Base-by-base conservation (phyloP, 192 early-diverging fungal genomes). In the Backusella morwellensis region DNA sequence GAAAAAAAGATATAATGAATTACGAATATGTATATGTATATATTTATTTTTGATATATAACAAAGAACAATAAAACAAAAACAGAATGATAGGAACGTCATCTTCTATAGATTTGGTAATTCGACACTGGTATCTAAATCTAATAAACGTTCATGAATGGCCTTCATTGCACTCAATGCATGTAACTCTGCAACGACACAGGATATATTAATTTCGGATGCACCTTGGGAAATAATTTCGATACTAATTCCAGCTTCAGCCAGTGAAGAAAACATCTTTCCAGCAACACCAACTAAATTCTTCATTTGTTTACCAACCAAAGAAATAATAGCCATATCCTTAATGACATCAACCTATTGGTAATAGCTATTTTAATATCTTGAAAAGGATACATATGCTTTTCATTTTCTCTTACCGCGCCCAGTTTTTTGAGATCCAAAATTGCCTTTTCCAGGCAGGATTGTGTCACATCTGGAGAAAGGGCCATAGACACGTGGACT, bases 151-250 rank as follows among this genome's bases (percentile, higher is more conserved):
- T 95, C 93, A 79, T 97, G 96, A 17, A 97, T 91, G 6, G 92
- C 94, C 26, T 86, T 83, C 78, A 97, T 83, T 8, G 96, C 96
- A 9, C 73, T 73, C 1, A 87, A 73, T 3, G 93, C 90, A 38
- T 82, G 85, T 47, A 81, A 76, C 68, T 92, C 88, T 23, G 88
- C 88, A 75, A 97, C 92, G 8, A 97, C 94, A 80, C 96, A 97
- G 59, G 91, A 92, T 72, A 97, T 97, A 83, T 97, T 97, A 83
- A 97, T 96, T 83, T 97, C 96, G 19, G 90, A 91, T 12, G 96
- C 94, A 35, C 95, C 96, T 85, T 97, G 96, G 32, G 92, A 94
- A 54, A 97, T 97, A 91, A 97, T 97, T 82, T 97, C 96, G 72
- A 97, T 95, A 80, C 95, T 97, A 70, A 97, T 91, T 66, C 86